Conservation (phyloP, 805 yeast genomes). For the Ogataea sp. region DNA sequence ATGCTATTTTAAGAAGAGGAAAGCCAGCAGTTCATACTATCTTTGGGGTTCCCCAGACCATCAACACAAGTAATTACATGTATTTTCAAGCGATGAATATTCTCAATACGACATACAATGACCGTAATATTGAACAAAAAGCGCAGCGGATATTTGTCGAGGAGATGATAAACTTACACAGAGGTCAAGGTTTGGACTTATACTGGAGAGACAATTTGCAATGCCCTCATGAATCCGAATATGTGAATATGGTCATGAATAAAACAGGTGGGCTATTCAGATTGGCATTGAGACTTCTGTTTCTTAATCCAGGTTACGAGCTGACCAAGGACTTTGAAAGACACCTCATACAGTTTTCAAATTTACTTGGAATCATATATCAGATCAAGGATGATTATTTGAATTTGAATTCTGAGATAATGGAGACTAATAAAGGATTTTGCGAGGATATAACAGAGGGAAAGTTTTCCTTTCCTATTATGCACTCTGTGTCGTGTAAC, state of each 20-base stretch:
- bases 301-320: conserved; percentile 8
- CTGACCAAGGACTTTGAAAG: background rate
- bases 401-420: conserved; percentile 48
- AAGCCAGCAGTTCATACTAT: conserved; percentile 69
- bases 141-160: conserved; percentile 44
- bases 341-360: conserved; percentile 36
- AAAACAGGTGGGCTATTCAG: conserved; percentile 88
- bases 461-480: conserved; percentile 77
- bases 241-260: conserved; percentile 73
- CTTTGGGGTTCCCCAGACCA: conserved; percentile 72
- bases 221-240: conserved; percentile 57
- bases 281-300: conserved; percentile 61
- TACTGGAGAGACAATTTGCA: conserved; percentile 71
- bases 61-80: conserved; percentile 78
- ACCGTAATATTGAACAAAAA: conserved; percentile 10
- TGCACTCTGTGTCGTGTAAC: conserved; percentile 47
- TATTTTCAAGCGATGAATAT: conserved; percentile 63
- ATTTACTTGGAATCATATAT: conserved; percentile 71
- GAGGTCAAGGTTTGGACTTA: conserved; percentile 86
- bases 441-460: conserved; percentile 89
- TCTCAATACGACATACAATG: conserved; percentile 20
- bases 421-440: conserved; percentile 60
- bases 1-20: conserved; percentile 65
- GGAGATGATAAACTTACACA: conserved; percentile 73
- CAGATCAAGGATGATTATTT: conserved; percentile 82